Percentiles rank a stretch among this genome's conserved stretches.
These are phyloP conservation scores for Eimeria zaria DNA, from an alignment of 169 alveolate species.

Conservation along the genomic window DNA sequence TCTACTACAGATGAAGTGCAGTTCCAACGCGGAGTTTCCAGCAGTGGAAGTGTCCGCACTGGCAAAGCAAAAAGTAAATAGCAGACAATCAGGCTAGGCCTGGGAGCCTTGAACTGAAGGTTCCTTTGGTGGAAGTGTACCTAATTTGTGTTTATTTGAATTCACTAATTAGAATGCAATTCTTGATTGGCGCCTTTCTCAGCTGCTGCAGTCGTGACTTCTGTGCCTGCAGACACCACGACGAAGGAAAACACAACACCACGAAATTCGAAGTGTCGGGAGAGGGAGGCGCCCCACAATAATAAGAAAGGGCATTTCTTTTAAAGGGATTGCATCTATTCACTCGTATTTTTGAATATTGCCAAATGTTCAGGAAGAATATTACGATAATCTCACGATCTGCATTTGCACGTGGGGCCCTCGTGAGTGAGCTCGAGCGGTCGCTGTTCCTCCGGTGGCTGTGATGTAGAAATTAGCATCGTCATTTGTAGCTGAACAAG, in stretches of 20 bases:
- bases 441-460: neutral
- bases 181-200: neutral
- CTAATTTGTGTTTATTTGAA: neutral
- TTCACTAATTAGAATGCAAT: neutral
- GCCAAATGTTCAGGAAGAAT: neutral
- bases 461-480: neutral
- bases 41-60: no score
- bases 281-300: neutral
- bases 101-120: no score
- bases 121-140: neutral
- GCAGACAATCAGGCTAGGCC: no score
- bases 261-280: neutral
- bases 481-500: neutral
- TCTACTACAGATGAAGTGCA: no score
- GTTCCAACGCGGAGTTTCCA: no score
- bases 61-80: no score
- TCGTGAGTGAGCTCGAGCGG: neutral
- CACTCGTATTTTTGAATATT: neutral
- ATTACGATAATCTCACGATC: neutral
- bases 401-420: neutral
- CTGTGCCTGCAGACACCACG: no score
- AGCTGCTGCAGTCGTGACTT: neutral
- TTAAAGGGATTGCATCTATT: neutral
- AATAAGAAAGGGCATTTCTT: neutral
- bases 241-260: neutral